Percentiles rank a stretch among this genome's conserved stretches.
Evolutionary conservation across 164 flowering plant genomes (phyloP).

Genomic region (Liquidambar formosana): DNA sequence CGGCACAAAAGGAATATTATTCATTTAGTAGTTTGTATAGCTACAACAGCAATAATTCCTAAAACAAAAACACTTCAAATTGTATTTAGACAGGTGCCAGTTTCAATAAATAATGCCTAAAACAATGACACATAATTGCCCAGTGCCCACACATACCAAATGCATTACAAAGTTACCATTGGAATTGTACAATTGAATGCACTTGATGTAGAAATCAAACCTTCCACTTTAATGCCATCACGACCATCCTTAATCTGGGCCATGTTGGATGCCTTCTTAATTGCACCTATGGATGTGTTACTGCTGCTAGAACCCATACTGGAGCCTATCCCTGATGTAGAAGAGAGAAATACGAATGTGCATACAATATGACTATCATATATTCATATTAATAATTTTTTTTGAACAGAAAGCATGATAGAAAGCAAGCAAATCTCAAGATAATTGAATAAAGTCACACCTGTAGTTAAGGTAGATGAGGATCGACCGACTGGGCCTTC

Average conservation of each 20-base stretch:
- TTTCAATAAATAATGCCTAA: background rate
- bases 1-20: too few relatives aligned
- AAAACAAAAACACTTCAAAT: background rate
- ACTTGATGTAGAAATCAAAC: slow-evolving; percentile 31
- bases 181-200: background rate
- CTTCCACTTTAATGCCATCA: slow-evolving; percentile 60
- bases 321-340: slow-evolving; percentile 33
- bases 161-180: background rate
- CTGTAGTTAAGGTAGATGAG: slow-evolving; percentile 49
- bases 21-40: too few relatives aligned
- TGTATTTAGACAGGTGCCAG: background rate
- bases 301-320: slow-evolving; percentile 40
- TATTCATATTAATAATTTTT: background rate
- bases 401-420: background rate
- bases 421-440: background rate
- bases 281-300: slow-evolving; percentile 36
- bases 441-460: slow-evolving; percentile 25
- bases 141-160: background rate
- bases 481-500: slow-evolving; percentile 46
- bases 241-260: slow-evolving; percentile 37
- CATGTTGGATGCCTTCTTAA: slow-evolving; percentile 49
- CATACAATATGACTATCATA: background rate
- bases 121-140: background rate
- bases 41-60: background rate
- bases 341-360: background rate